These are phyloP conservation scores for Trypanosoma congolense DNA, from an alignment of 208 protist genomes.

Conservation along the genomic window DNA sequence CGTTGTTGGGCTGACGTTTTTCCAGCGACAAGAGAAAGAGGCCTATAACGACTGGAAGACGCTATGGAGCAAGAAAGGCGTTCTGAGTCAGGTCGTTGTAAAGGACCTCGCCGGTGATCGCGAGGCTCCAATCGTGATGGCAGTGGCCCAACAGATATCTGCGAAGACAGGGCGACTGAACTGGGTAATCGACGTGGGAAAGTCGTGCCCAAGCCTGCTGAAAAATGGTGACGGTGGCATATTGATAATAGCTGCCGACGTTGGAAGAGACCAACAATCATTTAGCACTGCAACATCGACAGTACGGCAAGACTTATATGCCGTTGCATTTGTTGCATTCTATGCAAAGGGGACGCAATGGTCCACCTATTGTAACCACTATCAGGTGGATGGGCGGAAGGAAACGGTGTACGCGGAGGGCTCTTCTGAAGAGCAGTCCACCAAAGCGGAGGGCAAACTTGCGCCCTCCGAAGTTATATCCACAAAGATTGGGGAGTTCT, in stretches of 20 bases:
- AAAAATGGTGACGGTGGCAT: slow-evolving; percentile 8
- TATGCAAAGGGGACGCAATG: slow-evolving; percentile 32
- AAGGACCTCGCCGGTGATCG: slow-evolving; percentile 12
- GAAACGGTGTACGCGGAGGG: slow-evolving; percentile 1
- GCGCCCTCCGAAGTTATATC: slow-evolving; percentile 40
- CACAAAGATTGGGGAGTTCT: slow-evolving; percentile 32
- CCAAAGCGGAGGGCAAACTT: slow-evolving; percentile 12
- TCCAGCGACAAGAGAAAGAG: slow-evolving; percentile 20
- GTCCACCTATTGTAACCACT: slow-evolving; percentile 51
- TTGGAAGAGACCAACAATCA: slow-evolving; percentile 17
- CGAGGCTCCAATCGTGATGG: slow-evolving; percentile 28
- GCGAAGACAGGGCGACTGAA: slow-evolving; percentile 48
- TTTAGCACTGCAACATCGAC: slow-evolving; percentile 13
- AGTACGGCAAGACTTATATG: slow-evolving; percentile 18
- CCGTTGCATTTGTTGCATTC: slow-evolving; percentile 48
- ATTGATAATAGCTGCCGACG: slow-evolving; percentile 40
- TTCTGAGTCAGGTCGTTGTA: slow-evolving; percentile 48
- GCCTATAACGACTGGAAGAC: slow-evolving; percentile 34
- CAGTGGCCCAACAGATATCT: slow-evolving; percentile 51
- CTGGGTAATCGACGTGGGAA: slow-evolving; percentile 28
- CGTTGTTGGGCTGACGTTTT: slow-evolving; percentile 26
- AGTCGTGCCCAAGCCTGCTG: slow-evolving; percentile 18
- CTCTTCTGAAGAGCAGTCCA: slow-evolving; percentile 12
- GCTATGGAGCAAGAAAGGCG: slow-evolving; percentile 13
- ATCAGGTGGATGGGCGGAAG: slow-evolving; percentile 33